A percentile compares a stretch with the other conserved stretches of the same genome.
Conservation (phyloP, 306 rosid genomes). For the Vicia sativa region DNA sequence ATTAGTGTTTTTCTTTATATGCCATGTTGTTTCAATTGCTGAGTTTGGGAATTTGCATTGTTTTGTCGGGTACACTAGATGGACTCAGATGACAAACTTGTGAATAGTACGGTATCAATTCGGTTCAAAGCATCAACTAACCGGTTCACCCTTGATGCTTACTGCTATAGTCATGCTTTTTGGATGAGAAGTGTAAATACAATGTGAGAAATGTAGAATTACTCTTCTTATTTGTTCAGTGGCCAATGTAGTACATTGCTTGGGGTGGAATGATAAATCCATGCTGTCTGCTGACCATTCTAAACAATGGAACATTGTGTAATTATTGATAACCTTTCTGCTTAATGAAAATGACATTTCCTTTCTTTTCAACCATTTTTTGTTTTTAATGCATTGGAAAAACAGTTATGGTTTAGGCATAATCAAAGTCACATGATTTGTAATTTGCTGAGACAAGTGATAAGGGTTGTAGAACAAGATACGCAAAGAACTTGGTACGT, state of each 20-base stretch:
- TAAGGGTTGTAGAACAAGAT: too few species aligned
- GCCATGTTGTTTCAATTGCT: background rate
- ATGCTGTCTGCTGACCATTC: background rate
- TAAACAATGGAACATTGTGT: background rate
- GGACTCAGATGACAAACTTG: background rate
- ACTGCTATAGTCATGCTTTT: slow-evolving; percentile 1
- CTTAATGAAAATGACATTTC: too few species aligned
- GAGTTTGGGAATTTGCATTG: background rate
- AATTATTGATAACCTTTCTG: background rate
- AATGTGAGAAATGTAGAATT: background rate
- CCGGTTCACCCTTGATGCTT: slow-evolving; percentile 7
- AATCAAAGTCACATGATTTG: too few species aligned
- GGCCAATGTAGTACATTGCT: background rate
- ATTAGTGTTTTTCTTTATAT: background rate
- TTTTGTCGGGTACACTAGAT: slow-evolving; percentile 5
- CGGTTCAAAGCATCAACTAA: background rate
- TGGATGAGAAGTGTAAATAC: slow-evolving; percentile 1
- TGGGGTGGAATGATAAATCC: background rate
- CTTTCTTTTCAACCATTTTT: too few species aligned
- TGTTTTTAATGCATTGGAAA: too few species aligned
- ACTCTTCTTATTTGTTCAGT: background rate
- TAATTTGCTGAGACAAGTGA: too few species aligned
- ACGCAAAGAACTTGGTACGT: too few species aligned
- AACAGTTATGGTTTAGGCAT: too few species aligned
- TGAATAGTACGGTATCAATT: background rate